Evolutionary conservation across 2,329 filamentous ascomycete genomes (phyloP).

Genomic region (Talaromyces atroroseus): DNA sequence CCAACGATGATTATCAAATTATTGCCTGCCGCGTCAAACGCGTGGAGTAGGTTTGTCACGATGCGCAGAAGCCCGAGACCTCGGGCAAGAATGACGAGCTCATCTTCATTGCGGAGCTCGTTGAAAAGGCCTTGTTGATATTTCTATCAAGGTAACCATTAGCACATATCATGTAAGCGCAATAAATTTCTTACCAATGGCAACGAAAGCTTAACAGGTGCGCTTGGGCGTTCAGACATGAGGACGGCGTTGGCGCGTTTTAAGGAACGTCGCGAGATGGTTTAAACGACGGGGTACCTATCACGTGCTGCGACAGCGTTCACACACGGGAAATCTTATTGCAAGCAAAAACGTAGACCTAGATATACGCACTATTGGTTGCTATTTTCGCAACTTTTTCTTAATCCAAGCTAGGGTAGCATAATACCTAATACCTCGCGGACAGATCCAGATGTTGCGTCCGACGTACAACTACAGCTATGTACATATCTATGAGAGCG

Average conservation of each 20-base stretch:
- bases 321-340: too few species aligned
- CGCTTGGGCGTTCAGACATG: constrained; percentile 40
- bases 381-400: too few species aligned
- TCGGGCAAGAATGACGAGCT: constrained; percentile 83
- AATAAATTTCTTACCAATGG: constrained; percentile 45
- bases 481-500: too few species aligned
- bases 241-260: constrained; percentile 17
- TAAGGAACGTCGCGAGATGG: background rate
- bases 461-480: too few species aligned
- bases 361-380: too few species aligned
- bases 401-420: too few species aligned
- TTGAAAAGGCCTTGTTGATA: constrained; percentile 96
- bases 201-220: constrained; percentile 58
- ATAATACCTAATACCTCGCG: too few species aligned
- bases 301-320: constrained; percentile 4
- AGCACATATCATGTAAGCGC: constrained; percentile 20
- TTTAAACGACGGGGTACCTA: background rate
- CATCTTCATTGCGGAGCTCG: constrained; percentile 83
- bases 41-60: constrained; percentile 92
- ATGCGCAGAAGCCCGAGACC: constrained; percentile 88
- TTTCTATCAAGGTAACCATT: constrained; percentile 43
- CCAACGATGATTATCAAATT: constrained; percentile 86
- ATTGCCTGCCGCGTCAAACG: constrained; percentile 92
- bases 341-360: too few species aligned
- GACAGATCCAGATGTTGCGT: too few species aligned